A percentile compares a stretch with the other conserved stretches of the same genome.
phyloP scores from a whole-genome alignment of 2,329 filamentous ascomycete species.

The Xylaria sp. region DNA sequence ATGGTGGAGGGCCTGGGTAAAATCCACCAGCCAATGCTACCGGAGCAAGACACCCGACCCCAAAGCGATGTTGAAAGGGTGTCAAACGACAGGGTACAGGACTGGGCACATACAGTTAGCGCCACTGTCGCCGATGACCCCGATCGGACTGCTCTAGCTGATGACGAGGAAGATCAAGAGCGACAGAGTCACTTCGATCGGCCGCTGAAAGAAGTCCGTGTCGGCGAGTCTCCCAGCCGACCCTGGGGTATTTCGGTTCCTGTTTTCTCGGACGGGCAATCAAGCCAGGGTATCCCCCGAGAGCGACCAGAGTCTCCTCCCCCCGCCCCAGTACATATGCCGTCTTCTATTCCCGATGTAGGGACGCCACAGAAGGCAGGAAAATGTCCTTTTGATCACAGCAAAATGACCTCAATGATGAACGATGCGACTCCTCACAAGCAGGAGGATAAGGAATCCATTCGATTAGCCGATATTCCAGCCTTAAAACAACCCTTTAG shows the following conservation, averaged over 20 bases:
- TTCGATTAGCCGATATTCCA: constrained; percentile 29
- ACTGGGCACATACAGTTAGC: constrained; percentile 82
- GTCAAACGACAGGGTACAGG: constrained; percentile 76
- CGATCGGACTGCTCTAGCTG: constrained; percentile 48
- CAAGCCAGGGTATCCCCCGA: constrained; percentile 43
- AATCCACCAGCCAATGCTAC: constrained; percentile 87
- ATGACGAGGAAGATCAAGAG: constrained; percentile 57
- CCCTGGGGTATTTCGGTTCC: constrained; percentile 51
- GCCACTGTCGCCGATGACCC: constrained; percentile 47
- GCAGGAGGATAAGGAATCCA: constrained; percentile 35
- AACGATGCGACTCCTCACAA: constrained; percentile 36
- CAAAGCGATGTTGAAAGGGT: constrained; percentile 54
- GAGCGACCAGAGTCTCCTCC: constrained; percentile 60
- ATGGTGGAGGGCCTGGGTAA: constrained; percentile 92
- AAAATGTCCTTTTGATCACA: constrained; percentile 66
- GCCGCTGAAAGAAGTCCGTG: constrained; percentile 83
- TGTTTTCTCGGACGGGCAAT: constrained; percentile 49
- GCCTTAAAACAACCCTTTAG: constrained; percentile 31
- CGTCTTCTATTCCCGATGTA: constrained; percentile 39
- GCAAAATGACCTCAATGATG: constrained; percentile 46
- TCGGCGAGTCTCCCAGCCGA: constrained; percentile 90
- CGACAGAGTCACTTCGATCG: constrained; percentile 81
- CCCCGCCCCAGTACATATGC: constrained; percentile 61
- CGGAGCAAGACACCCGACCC: constrained; percentile 56
- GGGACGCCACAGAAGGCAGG: constrained; percentile 42